A percentile compares a stretch with the other conserved stretches of the same genome.
Conservation (phyloP, 2,329 filamentous ascomycete genomes). For the Lachnellula suecica region DNA sequence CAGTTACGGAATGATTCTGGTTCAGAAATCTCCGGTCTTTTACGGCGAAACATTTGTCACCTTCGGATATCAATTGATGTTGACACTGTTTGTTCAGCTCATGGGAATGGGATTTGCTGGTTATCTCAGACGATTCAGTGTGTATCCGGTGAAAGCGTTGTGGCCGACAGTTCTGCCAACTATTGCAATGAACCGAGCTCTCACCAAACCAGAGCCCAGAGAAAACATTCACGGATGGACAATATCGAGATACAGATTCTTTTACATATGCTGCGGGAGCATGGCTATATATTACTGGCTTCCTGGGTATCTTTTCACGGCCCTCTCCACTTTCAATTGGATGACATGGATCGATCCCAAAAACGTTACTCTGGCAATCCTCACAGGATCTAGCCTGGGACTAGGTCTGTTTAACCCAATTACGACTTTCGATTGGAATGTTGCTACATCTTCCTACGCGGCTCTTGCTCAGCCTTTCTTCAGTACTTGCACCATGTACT, state of each 20-base stretch:
- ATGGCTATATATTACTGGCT: slow-evolving; percentile 30
- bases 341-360: slow-evolving; percentile 20
- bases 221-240: slow-evolving; percentile 19
- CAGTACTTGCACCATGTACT: slow-evolving; percentile 27
- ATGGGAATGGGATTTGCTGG: slow-evolving; percentile 22
- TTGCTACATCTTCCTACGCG: slow-evolving; percentile 27
- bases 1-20: slow-evolving; percentile 17
- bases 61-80: slow-evolving; percentile 40
- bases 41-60: slow-evolving; percentile 40
- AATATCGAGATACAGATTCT: slow-evolving; percentile 21
- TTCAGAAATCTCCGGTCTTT: slow-evolving; percentile 32
- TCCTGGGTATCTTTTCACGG: slow-evolving; percentile 32
- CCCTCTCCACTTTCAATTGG: slow-evolving; percentile 32
- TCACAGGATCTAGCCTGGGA: slow-evolving; percentile 42
- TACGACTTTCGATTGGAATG: slow-evolving; percentile 52
- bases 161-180: slow-evolving; percentile 17
- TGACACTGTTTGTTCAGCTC: slow-evolving; percentile 27
- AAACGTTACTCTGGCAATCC: slow-evolving; percentile 35
- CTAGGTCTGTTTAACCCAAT: slow-evolving; percentile 48
- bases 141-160: slow-evolving; percentile 17
- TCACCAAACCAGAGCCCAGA: slow-evolving; percentile 11
- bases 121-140: slow-evolving; percentile 15
- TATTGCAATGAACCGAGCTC: slow-evolving; percentile 18
- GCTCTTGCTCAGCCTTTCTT: slow-evolving; percentile 38
- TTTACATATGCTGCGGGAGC: slow-evolving; percentile 9